These are phyloP conservation scores for Thalia dealbata DNA, from an alignment of 176 grass and related monocot genomes.

Conservation along the genomic window DNA sequence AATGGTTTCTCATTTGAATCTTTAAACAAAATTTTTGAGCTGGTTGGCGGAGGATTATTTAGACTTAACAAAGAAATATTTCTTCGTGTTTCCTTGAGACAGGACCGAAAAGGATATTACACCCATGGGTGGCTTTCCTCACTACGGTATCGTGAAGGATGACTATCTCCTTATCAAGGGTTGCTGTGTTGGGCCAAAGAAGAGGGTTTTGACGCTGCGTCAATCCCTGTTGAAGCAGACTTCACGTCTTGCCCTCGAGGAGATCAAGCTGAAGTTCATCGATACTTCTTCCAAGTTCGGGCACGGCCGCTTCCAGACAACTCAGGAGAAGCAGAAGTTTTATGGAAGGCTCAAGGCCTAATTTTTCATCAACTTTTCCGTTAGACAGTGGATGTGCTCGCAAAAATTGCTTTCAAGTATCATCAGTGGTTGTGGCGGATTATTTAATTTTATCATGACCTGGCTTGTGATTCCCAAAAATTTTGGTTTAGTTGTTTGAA, in stretches of 20 bases:
- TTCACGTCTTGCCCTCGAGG: slow-evolving; percentile 64
- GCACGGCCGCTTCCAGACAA: slow-evolving; percentile 87
- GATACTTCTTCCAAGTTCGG: slow-evolving; percentile 93
- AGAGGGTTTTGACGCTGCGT: slow-evolving; percentile 80
- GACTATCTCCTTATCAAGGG: slow-evolving; percentile 97
- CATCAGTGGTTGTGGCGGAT: too few relatives aligned
- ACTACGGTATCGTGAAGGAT: slow-evolving; percentile 78
- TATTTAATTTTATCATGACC: too few relatives aligned
- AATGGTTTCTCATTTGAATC: not conserved
- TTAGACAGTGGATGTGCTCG: too few relatives aligned
- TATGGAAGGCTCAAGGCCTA: slow-evolving; percentile 57
- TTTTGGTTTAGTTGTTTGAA: too few relatives aligned
- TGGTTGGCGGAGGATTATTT: too few relatives aligned
- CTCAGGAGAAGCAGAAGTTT: slow-evolving; percentile 72
- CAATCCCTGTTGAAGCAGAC: slow-evolving; percentile 83
- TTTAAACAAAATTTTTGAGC: not conserved
- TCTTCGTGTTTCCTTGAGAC: not conserved
- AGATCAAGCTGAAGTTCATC: slow-evolving; percentile 95
- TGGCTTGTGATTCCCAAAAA: too few relatives aligned
- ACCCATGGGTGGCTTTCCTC: slow-evolving; percentile 91
- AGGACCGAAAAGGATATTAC: slow-evolving; percentile 97
- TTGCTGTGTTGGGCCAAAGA: slow-evolving; percentile 82
- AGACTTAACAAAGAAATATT: not conserved
- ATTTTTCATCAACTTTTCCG: not conserved
- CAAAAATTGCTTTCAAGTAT: too few relatives aligned